Percentiles rank a stretch among this genome's conserved stretches.
Evolutionary conservation across 345 rosid species (phyloP).

Genomic region (Populus tremula): DNA sequence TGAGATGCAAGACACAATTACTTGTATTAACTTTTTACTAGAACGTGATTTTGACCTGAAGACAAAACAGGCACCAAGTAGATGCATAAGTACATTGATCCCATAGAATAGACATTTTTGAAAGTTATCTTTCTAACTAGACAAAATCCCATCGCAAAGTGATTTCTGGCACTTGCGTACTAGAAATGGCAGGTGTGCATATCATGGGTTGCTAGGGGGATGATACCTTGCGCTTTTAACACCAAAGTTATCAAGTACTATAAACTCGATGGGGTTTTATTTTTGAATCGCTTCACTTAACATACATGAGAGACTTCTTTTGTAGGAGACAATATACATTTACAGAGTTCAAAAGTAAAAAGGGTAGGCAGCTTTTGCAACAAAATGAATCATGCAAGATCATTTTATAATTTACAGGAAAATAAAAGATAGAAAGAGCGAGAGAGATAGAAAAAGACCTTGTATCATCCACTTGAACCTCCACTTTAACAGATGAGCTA

Average conservation of each 20-base stretch:
- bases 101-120: neutral
- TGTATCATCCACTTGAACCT: conserved; percentile 68
- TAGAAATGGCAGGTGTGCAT: neutral
- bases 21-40: neutral
- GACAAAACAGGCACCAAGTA: neutral
- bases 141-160: neutral
- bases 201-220: neutral
- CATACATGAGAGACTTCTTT: neutral
- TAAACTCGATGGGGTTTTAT: neutral
- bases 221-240: neutral
- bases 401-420: neutral
- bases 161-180: neutral
- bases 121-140: neutral
- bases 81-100: neutral
- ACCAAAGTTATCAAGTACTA: neutral
- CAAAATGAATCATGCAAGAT: neutral
- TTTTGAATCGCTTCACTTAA: neutral
- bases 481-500: conserved; percentile 54
- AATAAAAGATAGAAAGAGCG: neutral
- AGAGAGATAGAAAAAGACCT: conserved; percentile 49
- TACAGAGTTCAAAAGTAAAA: neutral
- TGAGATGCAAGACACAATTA: neutral
- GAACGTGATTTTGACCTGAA: neutral
- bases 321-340: neutral
- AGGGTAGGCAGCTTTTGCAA: neutral